These are phyloP conservation scores for Coemansia erecta DNA, from an alignment of 192 early-diverging fungal species.

Conservation along the genomic window DNA sequence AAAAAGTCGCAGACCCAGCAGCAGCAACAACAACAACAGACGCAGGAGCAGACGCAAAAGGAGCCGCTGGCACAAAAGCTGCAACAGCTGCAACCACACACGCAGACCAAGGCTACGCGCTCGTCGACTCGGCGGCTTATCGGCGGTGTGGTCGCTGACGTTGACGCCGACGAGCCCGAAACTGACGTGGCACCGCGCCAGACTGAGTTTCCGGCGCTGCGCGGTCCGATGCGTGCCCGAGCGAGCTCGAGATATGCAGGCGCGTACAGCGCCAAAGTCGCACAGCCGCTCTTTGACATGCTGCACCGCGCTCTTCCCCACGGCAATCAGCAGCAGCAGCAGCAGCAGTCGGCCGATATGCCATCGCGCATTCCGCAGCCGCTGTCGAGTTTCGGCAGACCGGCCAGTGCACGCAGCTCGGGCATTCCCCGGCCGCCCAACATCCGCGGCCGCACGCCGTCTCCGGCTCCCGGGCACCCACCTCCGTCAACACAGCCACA, in stretches of 20 bases:
- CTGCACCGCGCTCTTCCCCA: slow-evolving; percentile 11
- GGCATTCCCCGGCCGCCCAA: slow-evolving; percentile 44
- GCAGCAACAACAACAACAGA: background rate
- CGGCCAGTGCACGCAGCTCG: slow-evolving; percentile 28
- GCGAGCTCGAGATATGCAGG: slow-evolving; percentile 20
- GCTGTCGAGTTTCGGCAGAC: slow-evolving; percentile 39
- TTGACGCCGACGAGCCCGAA: slow-evolving; percentile 24
- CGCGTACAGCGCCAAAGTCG: slow-evolving; percentile 17
- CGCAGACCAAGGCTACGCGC: background rate
- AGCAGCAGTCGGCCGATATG: slow-evolving; percentile 2
- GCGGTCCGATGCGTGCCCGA: background rate
- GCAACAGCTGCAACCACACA: slow-evolving; percentile 5
- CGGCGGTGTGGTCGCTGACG: slow-evolving; percentile 35
- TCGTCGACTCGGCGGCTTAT: slow-evolving; percentile 35
- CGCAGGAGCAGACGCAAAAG: background rate
- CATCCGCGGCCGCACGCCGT: slow-evolving; percentile 23
- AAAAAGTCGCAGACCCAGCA: background rate
- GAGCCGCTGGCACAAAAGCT: slow-evolving; percentile 1
- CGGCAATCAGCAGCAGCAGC: background rate
- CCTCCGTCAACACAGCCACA: slow-evolving; percentile 4
- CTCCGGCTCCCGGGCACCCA: slow-evolving; percentile 54
- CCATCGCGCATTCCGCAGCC: slow-evolving; percentile 49
- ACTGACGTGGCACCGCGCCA: slow-evolving; percentile 10
- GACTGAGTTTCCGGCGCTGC: slow-evolving; percentile 46
- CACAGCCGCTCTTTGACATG: slow-evolving; percentile 38